Evolutionary conservation across 495 filamentous ascomycete genomes (phyloP).

Genomic region (Terfezia claveryi): DNA sequence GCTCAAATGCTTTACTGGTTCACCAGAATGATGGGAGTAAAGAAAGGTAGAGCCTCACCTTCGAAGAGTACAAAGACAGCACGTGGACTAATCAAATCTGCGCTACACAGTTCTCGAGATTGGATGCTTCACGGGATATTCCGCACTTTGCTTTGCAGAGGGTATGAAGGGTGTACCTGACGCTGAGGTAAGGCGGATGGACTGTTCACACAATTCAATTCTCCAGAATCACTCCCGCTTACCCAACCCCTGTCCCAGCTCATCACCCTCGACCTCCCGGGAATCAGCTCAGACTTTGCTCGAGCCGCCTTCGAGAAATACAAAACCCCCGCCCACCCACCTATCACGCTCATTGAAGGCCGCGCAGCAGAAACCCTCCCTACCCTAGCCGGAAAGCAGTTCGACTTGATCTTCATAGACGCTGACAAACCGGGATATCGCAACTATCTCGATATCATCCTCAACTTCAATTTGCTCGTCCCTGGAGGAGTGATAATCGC

Average conservation of each 20-base stretch:
- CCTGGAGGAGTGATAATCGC: conserved; percentile 16
- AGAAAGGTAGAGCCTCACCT: neutral
- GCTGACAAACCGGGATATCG: conserved; percentile 18
- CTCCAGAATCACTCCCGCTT: too few species aligned
- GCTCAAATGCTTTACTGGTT: conserved; percentile 9
- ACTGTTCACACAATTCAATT: neutral
- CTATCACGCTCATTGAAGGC: neutral
- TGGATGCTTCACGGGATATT: conserved; percentile 22
- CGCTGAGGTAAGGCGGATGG: conserved; percentile 4
- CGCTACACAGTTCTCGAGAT: conserved; percentile 19
- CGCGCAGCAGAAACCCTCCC: neutral
- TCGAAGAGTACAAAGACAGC: neutral
- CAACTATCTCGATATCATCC: conserved; percentile 8
- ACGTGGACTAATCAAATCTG: neutral
- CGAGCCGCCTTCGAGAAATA: neutral
- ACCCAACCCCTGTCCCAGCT: neutral
- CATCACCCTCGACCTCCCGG: neutral
- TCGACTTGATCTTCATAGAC: conserved; percentile 20
- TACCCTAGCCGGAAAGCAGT: conserved; percentile 7
- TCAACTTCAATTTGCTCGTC: conserved; percentile 13
- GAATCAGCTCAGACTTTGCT: neutral
- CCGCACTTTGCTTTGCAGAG: conserved; percentile 20
- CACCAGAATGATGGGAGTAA: neutral
- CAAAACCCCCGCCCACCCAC: neutral
- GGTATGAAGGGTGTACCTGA: conserved; percentile 12